Percentiles rank a stretch among this genome's conserved stretches.
These are phyloP conservation scores for Triticum dicoccoides DNA, from an alignment of 176 grass and related monocot species.

Conservation along the genomic window DNA sequence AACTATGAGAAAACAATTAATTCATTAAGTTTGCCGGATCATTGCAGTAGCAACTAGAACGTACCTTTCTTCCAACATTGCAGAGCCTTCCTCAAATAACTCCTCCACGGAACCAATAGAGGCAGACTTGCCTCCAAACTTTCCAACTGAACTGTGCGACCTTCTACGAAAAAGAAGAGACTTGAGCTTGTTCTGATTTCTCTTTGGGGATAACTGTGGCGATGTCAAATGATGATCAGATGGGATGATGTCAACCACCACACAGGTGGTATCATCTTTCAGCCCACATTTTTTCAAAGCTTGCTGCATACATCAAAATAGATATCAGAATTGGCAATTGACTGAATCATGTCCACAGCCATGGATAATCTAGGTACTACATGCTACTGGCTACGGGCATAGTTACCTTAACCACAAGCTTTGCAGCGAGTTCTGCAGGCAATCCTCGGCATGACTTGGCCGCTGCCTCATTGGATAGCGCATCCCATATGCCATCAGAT, in stretches of 20 bases:
- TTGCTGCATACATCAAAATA: slow-evolving; percentile 52
- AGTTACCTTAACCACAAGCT: slow-evolving; percentile 93
- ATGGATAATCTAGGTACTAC: background rate
- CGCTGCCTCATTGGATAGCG: slow-evolving; percentile 73
- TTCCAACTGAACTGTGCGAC: slow-evolving; percentile 56
- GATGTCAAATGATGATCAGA: slow-evolving; percentile 59
- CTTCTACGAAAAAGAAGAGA: slow-evolving; percentile 75
- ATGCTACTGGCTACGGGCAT: background rate
- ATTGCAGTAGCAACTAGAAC: background rate
- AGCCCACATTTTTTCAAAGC: slow-evolving; percentile 88
- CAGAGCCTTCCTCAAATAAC: slow-evolving; percentile 95
- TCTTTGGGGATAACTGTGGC: slow-evolving; percentile 71
- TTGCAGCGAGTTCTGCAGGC: slow-evolving; percentile 83
- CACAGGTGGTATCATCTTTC: slow-evolving; percentile 98
- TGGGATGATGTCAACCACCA: slow-evolving; percentile 91
- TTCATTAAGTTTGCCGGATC: background rate
- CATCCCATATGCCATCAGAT: slow-evolving; percentile 99
- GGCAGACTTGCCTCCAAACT: slow-evolving; percentile 49
- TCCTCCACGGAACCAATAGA: slow-evolving; percentile 86
- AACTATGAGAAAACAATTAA: background rate
- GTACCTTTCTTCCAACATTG: slow-evolving; percentile 95
- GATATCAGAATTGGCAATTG: background rate
- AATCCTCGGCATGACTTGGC: slow-evolving; percentile 78
- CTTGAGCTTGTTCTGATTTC: slow-evolving; percentile 70
- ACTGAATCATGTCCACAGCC: background rate